Evolutionary conservation across 1,284 basidiomycete genomes (phyloP).

Genomic region (Microstroma glucosiphilum): DNA sequence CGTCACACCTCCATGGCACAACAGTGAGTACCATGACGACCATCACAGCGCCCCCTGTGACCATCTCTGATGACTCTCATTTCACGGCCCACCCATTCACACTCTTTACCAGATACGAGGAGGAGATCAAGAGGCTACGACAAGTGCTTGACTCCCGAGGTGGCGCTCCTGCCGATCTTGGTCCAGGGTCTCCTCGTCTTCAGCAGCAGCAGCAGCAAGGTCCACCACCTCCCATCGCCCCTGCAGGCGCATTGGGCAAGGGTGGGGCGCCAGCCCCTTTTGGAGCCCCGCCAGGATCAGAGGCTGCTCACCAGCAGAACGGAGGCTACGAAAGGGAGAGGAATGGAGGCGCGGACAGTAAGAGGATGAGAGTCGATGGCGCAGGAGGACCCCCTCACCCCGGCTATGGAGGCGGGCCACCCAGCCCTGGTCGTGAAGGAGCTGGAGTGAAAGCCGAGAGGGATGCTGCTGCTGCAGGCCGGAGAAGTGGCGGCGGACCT

Average conservation of each 20-base stretch:
- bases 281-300: constrained; percentile 6
- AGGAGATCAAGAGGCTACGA: constrained; percentile 64
- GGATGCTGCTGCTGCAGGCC: constrained; percentile 18
- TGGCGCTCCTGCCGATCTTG: constrained; percentile 20
- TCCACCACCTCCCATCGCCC: constrained; percentile 47
- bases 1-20: constrained; percentile 66
- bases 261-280: constrained; percentile 9
- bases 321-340: constrained; percentile 44
- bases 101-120: constrained; percentile 58
- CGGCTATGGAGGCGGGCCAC: constrained; percentile 20
- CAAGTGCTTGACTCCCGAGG: constrained; percentile 58
- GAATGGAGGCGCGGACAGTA: constrained; percentile 47
- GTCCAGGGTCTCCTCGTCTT: constrained; percentile 19
- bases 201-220: background rate
- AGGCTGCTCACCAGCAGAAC: constrained; percentile 2
- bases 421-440: constrained; percentile 32
- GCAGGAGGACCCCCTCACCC: constrained; percentile 13
- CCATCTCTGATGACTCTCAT: background rate
- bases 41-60: background rate
- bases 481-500: constrained; percentile 14
- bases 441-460: constrained; percentile 42
- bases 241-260: constrained; percentile 46
- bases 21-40: constrained; percentile 52
- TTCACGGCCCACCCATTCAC: background rate
- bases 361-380: constrained; percentile 27